A percentile compares a stretch with the other conserved stretches of the same genome.
phyloP scores from a whole-genome alignment of 257 asterid genomes.

The Agastache rugosa region DNA sequence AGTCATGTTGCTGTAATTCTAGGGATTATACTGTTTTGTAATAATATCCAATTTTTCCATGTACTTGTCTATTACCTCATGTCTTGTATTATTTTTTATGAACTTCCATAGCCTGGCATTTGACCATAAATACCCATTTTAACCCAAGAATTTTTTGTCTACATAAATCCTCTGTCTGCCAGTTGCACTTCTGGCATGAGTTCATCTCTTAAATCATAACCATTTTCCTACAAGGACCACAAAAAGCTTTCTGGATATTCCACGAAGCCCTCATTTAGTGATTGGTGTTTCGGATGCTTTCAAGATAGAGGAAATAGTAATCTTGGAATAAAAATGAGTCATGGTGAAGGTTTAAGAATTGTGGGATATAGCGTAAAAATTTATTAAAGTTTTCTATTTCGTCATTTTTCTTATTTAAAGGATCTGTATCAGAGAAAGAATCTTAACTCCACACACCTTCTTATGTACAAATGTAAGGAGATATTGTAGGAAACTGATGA shows the following conservation, averaged over 20 bases:
- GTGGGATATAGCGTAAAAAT: not conserved
- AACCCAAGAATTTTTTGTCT: too few species aligned
- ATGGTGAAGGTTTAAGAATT: not conserved
- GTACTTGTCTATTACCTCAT: too few species aligned
- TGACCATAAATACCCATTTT: too few species aligned
- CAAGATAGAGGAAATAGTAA: not conserved
- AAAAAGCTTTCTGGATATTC: conserved; percentile 5
- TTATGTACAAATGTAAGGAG: not conserved
- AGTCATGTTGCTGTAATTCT: too few species aligned
- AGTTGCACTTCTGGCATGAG: too few species aligned
- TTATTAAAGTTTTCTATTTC: not conserved
- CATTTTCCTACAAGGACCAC: not conserved
- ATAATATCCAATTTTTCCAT: too few species aligned
- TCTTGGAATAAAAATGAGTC: not conserved
- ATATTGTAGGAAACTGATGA: not conserved
- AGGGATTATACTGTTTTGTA: too few species aligned
- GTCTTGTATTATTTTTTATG: too few species aligned
- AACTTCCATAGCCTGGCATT: too few species aligned
- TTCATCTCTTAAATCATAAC: too few species aligned
- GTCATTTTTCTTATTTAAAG: not conserved
- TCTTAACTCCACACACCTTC: not conserved
- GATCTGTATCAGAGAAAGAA: not conserved
- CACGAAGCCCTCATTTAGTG: conserved; percentile 1
- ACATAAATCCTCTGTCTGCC: too few species aligned
- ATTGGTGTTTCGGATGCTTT: not conserved